Base-by-base conservation (phyloP, 805 yeast species). In the Lipomyces spencermartinsiae region DNA sequence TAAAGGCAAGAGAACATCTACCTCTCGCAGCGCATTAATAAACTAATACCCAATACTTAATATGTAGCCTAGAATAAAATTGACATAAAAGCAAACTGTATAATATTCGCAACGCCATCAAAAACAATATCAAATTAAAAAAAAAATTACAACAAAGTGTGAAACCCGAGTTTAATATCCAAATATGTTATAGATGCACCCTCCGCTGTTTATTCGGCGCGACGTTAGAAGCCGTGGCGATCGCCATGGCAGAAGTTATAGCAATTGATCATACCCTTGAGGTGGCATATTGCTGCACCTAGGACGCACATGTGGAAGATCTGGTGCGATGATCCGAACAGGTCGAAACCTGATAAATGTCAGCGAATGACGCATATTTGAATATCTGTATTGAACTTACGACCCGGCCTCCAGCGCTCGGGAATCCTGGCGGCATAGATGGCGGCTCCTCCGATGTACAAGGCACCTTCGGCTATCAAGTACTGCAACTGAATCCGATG, bases 401-500 rank as follows among this genome's bases (percentile, higher is more conserved):
- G 77, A 0, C 93, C 93, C 0, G 92, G 91, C 4, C 71, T 72
- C 55, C 82, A 80, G 60, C 90, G 81, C 76, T 93, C 98, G 0
- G 98, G 98, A 43, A 90, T 77, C 68, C 97, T 82, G 31, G 83
- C 76, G 0, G 96, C 97, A 77, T 93, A 93, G 63, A 93, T 77
- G 1, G 83, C 81, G 0, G 97, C 97, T 0, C 98, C 98, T 6
- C 80, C 71, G 2, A 92, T 89, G 77, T 93, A 93, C 57, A 90
- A 85, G 1, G 85, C 75, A 0, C 92, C 97, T 77, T 92, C 97
- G 8, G 82, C 71, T 0, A 88, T 71, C 14, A 93, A 80, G 88
- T 90, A 92, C 22, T 76, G 77, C 25, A 91, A 78, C 31, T 87
- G 87, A 8, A 89, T 80, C 61, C 93, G 79, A 1, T 74, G 73